A percentile compares a stretch with the other conserved stretches of the same genome.
phyloP scores from a whole-genome alignment of 164 flowering plant genomes.

The Stephania yunnanensis region DNA sequence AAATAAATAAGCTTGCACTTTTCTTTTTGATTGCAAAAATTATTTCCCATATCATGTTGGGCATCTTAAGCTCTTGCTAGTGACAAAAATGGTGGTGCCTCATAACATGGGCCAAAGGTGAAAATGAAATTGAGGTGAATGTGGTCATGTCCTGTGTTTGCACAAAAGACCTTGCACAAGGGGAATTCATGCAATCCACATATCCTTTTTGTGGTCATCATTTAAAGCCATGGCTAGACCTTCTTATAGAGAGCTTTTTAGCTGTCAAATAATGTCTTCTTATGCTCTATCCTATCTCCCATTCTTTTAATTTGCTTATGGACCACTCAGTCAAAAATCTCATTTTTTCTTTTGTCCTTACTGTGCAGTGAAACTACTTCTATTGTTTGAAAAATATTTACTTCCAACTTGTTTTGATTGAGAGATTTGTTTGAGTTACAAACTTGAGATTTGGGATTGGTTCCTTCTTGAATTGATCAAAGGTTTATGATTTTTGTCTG shows the following conservation, averaged over 20 bases:
- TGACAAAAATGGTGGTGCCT: background rate
- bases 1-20: background rate
- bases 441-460: background rate
- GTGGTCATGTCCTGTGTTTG: background rate
- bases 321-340: conserved; percentile 15
- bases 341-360: background rate
- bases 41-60: background rate
- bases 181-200: conserved; percentile 28
- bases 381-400: background rate
- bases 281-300: conserved; percentile 11
- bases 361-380: background rate
- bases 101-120: background rate
- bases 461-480: background rate
- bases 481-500: background rate
- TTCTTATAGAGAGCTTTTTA: conserved; percentile 15
- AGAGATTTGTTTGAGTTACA: background rate
- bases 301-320: conserved; percentile 14
- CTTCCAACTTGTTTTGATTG: background rate
- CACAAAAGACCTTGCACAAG: conserved; percentile 13
- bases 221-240: conserved; percentile 11
- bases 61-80: background rate
- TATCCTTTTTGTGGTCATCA: conserved; percentile 1
- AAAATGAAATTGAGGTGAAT: background rate
- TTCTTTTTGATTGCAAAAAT: background rate
- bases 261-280: conserved; percentile 37